Conservation (phyloP, 495 filamentous ascomycete species). For the Choiromyces venosus region DNA sequence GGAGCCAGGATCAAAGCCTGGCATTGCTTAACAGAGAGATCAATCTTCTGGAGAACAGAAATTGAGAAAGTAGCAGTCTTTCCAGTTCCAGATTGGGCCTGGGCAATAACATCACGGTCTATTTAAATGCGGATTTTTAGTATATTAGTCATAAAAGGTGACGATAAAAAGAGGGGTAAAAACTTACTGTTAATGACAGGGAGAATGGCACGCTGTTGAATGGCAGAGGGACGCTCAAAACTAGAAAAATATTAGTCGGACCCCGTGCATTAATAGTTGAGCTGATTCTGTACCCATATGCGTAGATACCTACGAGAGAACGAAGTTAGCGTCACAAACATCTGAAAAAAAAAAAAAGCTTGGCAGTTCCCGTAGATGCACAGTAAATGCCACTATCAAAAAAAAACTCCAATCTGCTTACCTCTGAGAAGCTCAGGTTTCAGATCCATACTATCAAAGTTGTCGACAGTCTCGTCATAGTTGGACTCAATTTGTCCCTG, state of each 20-base stretch:
- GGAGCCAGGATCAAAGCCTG: constrained; percentile 94
- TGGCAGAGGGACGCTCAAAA: constrained; percentile 98
- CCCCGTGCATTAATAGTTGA: background rate
- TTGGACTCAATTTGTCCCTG: constrained; percentile 98
- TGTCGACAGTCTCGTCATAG: constrained; percentile 99
- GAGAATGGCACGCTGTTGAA: constrained; percentile 99
- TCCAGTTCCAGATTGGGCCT: constrained; percentile 98
- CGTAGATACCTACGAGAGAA: constrained; percentile 73
- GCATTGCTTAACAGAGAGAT: constrained; percentile 85
- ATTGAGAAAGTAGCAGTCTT: constrained; percentile 99
- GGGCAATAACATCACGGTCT: constrained; percentile 98
- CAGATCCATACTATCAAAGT: constrained; percentile 95
- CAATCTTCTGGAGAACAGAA: constrained; percentile 95
- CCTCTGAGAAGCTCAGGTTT: constrained; percentile 95
- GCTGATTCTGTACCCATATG: constrained; percentile 59
- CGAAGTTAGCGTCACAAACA: background rate
- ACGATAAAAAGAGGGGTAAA: constrained; percentile 19
- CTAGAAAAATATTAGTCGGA: constrained; percentile 28
- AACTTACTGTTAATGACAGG: constrained; percentile 96
- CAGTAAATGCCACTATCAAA: constrained; percentile 5
- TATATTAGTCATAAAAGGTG: background rate
- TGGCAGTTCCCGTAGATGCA: constrained; percentile 8
- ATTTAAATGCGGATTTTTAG: constrained; percentile 28
- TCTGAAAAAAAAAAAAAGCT: constrained; percentile 17
- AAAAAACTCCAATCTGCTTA: constrained; percentile 48